A percentile compares a stretch with the other conserved stretches of the same genome.
These are phyloP conservation scores for Daldinia sp. DNA, from an alignment of 2,329 filamentous ascomycete genomes.

Conservation along the genomic window DNA sequence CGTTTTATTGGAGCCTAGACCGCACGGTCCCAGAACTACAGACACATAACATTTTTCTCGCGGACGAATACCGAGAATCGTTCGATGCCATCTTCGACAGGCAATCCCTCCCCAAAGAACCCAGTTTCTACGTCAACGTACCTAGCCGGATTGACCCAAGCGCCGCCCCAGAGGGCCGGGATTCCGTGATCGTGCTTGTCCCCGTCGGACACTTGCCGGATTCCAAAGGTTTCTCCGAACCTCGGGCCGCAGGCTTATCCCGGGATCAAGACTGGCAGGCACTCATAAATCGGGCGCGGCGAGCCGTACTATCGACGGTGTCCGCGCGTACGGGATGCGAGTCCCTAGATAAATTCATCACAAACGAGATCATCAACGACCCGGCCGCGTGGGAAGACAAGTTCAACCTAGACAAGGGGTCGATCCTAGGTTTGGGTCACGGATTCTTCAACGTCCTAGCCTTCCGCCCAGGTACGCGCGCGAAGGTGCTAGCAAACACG, in stretches of 20 bases:
- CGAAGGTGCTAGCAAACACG: conserved; percentile 58
- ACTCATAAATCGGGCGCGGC: conserved; percentile 67
- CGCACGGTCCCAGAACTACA: conserved; percentile 67
- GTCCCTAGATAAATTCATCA: conserved; percentile 57
- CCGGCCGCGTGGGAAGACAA: conserved; percentile 69
- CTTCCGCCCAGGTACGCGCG: conserved; percentile 68
- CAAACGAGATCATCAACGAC: conserved; percentile 71
- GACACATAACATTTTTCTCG: conserved; percentile 81
- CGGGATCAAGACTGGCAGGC: conserved; percentile 66
- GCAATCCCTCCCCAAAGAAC: conserved; percentile 71
- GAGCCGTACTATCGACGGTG: conserved; percentile 68
- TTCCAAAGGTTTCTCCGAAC: conserved; percentile 48
- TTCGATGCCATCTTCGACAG: conserved; percentile 80
- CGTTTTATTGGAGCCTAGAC: conserved; percentile 77
- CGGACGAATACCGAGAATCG: conserved; percentile 74
- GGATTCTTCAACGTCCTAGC: conserved; percentile 77
- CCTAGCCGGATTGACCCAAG: conserved; percentile 73
- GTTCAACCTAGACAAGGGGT: conserved; percentile 79
- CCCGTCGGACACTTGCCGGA: conserved; percentile 73
- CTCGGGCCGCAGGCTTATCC: conserved; percentile 33
- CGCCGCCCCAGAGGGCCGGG: conserved; percentile 71
- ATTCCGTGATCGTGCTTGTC: conserved; percentile 74
- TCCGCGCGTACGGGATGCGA: conserved; percentile 65
- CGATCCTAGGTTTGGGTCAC: conserved; percentile 76
- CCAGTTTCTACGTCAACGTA: conserved; percentile 81